These are phyloP conservation scores for Reutealis trisperma DNA, from an alignment of 345 rosid genomes.

Conservation along the genomic window DNA sequence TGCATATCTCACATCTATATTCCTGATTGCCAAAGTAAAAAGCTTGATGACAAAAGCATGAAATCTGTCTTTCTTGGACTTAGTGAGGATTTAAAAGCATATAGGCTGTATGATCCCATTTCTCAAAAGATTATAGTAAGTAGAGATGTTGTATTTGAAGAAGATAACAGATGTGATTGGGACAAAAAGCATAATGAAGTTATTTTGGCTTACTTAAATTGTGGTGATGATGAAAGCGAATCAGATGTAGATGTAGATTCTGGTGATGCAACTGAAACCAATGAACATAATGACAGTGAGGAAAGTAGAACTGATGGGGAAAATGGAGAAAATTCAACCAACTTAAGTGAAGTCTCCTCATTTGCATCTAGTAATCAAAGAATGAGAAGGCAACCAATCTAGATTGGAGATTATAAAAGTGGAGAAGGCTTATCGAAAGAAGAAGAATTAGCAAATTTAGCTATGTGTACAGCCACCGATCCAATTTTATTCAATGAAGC, in stretches of 20 bases:
- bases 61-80: not conserved
- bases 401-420: constrained; percentile 8
- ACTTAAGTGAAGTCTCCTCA: no score
- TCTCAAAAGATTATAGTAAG: not conserved
- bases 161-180: not conserved
- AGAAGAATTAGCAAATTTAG: not conserved
- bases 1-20: no score
- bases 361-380: no score
- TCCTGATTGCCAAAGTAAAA: not conserved
- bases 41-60: not conserved
- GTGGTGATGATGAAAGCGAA: not conserved
- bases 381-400: not conserved
- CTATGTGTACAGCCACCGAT: not conserved
- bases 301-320: not conserved
- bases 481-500: not conserved
- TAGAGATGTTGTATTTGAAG: no score
- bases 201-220: not conserved
- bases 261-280: no score
- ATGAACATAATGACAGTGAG: not conserved
- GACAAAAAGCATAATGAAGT: not conserved
- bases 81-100: not conserved
- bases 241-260: no score
- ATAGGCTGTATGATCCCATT: not conserved
- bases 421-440: constrained; percentile 5
- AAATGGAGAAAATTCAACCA: no score